Evolutionary conservation across 139 green algal species (phyloP).

Genomic region (Gonium pectorale): DNA sequence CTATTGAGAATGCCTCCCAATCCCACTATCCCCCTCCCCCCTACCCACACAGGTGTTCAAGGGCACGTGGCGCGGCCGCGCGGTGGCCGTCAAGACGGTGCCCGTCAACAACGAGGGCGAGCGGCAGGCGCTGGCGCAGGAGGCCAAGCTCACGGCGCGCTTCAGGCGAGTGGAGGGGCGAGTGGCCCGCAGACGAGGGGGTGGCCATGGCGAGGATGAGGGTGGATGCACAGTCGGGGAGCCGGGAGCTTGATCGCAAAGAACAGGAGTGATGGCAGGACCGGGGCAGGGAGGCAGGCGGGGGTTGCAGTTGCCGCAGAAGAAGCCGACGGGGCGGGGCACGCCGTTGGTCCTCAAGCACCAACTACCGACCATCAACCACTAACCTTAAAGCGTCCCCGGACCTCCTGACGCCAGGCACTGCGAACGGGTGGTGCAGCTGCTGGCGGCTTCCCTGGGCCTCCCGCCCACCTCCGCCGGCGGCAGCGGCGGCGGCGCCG

Average conservation of each 20-base stretch:
- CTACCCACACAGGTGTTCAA: constrained; percentile 65
- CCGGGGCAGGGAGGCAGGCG: no score
- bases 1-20: no score
- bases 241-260: no score
- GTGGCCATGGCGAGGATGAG: no score
- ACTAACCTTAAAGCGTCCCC: no score
- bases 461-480: constrained; percentile 5
- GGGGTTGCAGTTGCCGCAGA: no score
- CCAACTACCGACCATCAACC: no score
- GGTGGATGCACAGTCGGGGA: no score
- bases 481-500: background rate
- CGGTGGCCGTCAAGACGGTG: constrained; percentile 84
- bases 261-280: no score
- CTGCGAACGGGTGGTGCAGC: constrained; percentile 65
- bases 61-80: constrained; percentile 63
- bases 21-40: background rate
- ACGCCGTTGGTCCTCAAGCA: no score
- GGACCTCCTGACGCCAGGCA: background rate
- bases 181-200: no score
- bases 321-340: no score
- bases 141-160: constrained; percentile 72
- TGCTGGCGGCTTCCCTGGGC: constrained; percentile 73
- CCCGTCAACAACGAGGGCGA: constrained; percentile 34
- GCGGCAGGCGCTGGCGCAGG: constrained; percentile 67
- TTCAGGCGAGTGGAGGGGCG: constrained; percentile 33